Conservation (phyloP, 305 asterid species). For the Andrographis paniculata region DNA sequence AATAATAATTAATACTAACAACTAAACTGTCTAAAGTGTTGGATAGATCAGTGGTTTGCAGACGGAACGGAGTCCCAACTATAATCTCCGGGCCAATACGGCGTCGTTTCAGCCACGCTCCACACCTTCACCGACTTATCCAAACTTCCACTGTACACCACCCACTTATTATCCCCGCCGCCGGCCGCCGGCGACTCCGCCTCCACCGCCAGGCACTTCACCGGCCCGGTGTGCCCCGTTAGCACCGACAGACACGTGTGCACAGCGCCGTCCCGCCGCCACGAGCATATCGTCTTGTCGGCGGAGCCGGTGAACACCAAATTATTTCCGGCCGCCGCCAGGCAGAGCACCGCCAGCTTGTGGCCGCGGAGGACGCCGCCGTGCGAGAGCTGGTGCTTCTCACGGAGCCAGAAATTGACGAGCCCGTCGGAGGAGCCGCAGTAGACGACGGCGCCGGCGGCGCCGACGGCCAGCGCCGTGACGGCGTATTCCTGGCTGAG, state of each 20-base stretch:
- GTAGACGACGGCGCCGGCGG: constrained; percentile 35
- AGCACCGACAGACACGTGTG: constrained; percentile 41
- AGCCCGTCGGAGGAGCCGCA: constrained; percentile 59
- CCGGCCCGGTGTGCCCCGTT: constrained; percentile 54
- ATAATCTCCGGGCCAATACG: constrained; percentile 30
- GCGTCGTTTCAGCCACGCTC: constrained; percentile 44
- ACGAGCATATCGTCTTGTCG: constrained; percentile 51
- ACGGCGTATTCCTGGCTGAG: constrained; percentile 47
- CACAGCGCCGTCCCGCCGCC: constrained; percentile 44
- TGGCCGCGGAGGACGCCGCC: constrained; percentile 57
- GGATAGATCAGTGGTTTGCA: too few relatives aligned
- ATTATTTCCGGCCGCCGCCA: constrained; percentile 40
- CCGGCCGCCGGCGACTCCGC: constrained; percentile 19
- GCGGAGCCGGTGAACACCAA: constrained; percentile 58
- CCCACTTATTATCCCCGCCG: constrained; percentile 27
- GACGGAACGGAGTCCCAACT: too few relatives aligned
- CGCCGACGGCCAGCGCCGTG: constrained; percentile 46
- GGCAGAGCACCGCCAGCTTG: constrained; percentile 57
- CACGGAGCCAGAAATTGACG: constrained; percentile 48
- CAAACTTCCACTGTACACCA: constrained; percentile 51
- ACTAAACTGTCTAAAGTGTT: too few relatives aligned
- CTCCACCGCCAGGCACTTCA: constrained; percentile 60
- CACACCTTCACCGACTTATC: constrained; percentile 63
- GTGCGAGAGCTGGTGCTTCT: constrained; percentile 28
- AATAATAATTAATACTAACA: too few relatives aligned